These are phyloP conservation scores for Myxozyma vanderwaltii DNA, from an alignment of 805 yeast species.

Conservation along the genomic window DNA sequence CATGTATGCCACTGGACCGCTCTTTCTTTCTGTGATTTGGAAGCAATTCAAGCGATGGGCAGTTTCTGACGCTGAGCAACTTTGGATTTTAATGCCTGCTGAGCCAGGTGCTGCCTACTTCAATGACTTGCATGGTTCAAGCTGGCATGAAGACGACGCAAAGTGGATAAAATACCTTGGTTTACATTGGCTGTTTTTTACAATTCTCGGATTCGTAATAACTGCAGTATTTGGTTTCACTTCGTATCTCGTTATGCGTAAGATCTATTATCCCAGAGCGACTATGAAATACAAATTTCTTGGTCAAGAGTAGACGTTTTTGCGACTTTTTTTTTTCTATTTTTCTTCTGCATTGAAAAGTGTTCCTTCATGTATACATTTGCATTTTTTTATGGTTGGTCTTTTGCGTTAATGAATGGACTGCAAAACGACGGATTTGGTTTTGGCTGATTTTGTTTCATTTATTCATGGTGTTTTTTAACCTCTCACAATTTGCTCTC, in stretches of 20 bases:
- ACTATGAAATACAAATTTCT: constrained; percentile 18
- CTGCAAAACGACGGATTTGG: too few species aligned
- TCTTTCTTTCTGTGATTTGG: constrained; percentile 83
- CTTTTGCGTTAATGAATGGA: too few species aligned
- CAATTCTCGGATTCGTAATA: constrained; percentile 65
- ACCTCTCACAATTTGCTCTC: too few species aligned
- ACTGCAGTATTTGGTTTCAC: constrained; percentile 41
- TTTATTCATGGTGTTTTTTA: too few species aligned
- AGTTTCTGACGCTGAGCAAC: constrained; percentile 63
- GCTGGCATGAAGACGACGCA: constrained; percentile 93
- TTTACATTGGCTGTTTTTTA: constrained; percentile 71
- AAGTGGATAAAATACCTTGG: constrained; percentile 71
- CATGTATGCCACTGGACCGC: constrained; percentile 91
- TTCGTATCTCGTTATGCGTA: constrained; percentile 21
- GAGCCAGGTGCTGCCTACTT: constrained; percentile 64
- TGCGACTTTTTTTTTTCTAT: too few species aligned
- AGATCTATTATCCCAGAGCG: constrained; percentile 12
- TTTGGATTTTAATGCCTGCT: constrained; percentile 67
- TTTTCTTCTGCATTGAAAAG: too few species aligned
- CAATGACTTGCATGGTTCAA: constrained; percentile 75
- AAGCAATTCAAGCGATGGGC: constrained; percentile 75
- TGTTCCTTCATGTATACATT: too few species aligned
- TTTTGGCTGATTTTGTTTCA: too few species aligned
- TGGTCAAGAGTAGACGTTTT: constrained; percentile 14
- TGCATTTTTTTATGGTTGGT: too few species aligned